Base-by-base conservation (phyloP, 805 yeast genomes). In the Helenozyma baotianmanensis region DNA sequence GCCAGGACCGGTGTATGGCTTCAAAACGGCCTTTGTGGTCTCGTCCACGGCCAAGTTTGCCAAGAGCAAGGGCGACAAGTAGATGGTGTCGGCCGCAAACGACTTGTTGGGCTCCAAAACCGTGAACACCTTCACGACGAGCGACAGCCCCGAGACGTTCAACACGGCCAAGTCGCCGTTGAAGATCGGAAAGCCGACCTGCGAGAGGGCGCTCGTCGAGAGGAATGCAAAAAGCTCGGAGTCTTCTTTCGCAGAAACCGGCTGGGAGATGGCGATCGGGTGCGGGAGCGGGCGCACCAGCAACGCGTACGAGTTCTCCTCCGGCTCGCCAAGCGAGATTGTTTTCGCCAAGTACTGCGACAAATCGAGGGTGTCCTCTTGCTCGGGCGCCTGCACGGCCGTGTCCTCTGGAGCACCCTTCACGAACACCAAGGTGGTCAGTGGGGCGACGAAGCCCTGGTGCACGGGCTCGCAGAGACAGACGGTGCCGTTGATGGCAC, bases 401-500 rank as follows among this genome's bases (percentile, higher is more conserved):
- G 8, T 9, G 7, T n/a, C 13, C 13, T 29, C 40, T 4, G 14
- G 14, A 2, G 54, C 50, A 10, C 34, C 35, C 38, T 68, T 71
- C 12, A 79, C 71, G 19, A 83, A 56, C 2, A 78, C 70, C 2
- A 85, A 57, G n/a, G 62, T 62, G 0, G 90, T 78, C 1, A 56
- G 53, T 2, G 42, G 35, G 14, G 59, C 53, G 1, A 82, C 47
- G 6, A 53, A 43, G 1, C 95, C 95, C 51, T 84, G 94, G 25
- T 72, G 75, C 2, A 76, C 68, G 0, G 95, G 95, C 45, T 84
- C 94, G 51, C 87, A 76, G 15, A 79, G 68, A 3, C 73, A 45
- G 3, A 85, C 69, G 6, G 49, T 47, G 14, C 82, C 82, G 40
- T 70, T 68, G 13, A 76, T 47, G 4, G 52, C 54, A 13, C 73